A percentile compares a stretch with the other conserved stretches of the same genome.
Conservation (phyloP, 805 yeast species). For the Candida insectalens region DNA sequence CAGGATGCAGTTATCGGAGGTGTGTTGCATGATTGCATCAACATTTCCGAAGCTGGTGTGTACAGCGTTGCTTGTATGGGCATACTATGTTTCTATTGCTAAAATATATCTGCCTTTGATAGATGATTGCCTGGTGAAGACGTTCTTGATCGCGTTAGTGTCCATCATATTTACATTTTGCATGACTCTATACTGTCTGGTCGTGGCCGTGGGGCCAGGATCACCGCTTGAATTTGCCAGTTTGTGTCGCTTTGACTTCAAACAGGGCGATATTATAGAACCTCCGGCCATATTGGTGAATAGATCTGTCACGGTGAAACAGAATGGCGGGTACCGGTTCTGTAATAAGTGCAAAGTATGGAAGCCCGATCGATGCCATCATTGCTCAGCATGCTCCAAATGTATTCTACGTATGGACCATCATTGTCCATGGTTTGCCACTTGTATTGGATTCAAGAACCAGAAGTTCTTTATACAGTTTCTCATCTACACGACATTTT, state of each 20-base stretch:
- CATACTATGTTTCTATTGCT: constrained; percentile 29
- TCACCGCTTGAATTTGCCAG: constrained; percentile 50
- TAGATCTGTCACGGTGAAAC: constrained; percentile 35
- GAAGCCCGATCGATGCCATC: constrained; percentile 55
- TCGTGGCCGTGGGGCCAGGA: constrained; percentile 51
- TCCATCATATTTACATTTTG: constrained; percentile 26
- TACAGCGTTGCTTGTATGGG: constrained; percentile 35
- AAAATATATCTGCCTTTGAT: constrained; percentile 19
- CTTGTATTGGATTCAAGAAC: constrained; percentile 76
- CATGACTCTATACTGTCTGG: constrained; percentile 41
- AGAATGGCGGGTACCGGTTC: constrained; percentile 56
- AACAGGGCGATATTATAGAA: constrained; percentile 11
- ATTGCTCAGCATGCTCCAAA: constrained; percentile 38
- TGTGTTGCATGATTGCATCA: constrained; percentile 28
- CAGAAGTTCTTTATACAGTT: constrained; percentile 76
- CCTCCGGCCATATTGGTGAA: constrained; percentile 34
- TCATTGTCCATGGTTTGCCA: constrained; percentile 85
- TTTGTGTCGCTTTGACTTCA: constrained; percentile 19
- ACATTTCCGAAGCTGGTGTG: constrained; percentile 43
- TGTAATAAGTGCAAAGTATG: constrained; percentile 44
- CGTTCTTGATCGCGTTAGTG: constrained; percentile 17
- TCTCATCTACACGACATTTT: constrained; percentile 42
- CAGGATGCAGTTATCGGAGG: constrained; percentile 2
- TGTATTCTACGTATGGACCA: constrained; percentile 50
- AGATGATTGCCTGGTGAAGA: constrained; percentile 8